Evolutionary conservation across 257 asterid species (phyloP).

Genomic region (Solanum clarkiae): DNA sequence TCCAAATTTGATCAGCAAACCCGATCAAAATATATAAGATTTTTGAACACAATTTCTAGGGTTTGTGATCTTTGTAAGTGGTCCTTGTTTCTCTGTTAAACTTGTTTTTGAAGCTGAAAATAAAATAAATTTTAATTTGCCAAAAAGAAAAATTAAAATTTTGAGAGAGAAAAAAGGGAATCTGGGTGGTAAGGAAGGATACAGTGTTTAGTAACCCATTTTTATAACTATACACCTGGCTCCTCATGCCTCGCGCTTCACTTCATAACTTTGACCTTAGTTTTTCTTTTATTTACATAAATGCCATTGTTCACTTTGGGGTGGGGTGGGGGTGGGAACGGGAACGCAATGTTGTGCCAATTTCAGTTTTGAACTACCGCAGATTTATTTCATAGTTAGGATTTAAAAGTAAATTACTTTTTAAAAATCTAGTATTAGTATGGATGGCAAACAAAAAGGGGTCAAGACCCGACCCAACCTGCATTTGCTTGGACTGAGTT

Average conservation of each 20-base stretch:
- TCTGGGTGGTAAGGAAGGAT: slow-evolving; percentile 25
- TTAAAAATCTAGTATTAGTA: no score
- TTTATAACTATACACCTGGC: slow-evolving; percentile 25
- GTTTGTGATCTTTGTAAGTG: slow-evolving; percentile 29
- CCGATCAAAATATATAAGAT: slow-evolving; percentile 10
- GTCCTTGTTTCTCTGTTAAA: not conserved
- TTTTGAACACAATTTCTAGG: slow-evolving; percentile 14
- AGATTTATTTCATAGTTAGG: no score
- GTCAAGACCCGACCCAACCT: no score
- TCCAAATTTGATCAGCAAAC: slow-evolving; percentile 29
- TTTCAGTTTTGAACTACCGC: no score
- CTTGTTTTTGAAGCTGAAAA: not conserved
- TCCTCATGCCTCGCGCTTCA: slow-evolving; percentile 2
- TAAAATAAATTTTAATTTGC: not conserved
- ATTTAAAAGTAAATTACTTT: no score
- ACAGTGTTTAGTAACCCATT: slow-evolving; percentile 15
- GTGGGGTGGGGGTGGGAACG: no score
- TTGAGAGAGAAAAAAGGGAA: slow-evolving; percentile 1
- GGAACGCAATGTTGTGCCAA: no score
- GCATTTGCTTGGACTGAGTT: no score
- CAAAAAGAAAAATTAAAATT: slow-evolving; percentile 7
- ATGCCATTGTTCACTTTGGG: not conserved
- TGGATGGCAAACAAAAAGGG: no score
- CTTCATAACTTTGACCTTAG: not conserved
- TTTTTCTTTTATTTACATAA: not conserved